Base-by-base conservation (phyloP, 495 filamentous ascomycete genomes). In the Stereocaulon alpinum region DNA sequence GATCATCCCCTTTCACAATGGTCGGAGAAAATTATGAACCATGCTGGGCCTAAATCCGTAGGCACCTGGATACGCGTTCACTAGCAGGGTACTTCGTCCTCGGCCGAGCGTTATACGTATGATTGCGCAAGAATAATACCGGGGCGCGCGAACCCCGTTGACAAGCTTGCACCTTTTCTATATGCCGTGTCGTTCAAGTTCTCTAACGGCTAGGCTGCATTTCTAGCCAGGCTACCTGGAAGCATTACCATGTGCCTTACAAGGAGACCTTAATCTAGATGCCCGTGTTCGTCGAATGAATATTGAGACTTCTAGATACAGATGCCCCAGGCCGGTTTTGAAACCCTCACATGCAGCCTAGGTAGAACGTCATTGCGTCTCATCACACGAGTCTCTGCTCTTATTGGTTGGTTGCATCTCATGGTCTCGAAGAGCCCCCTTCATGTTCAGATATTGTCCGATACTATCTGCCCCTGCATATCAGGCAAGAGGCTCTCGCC, bases 1-100 rank as follows among this genome's bases (percentile, higher is more conserved):
- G 41, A 58, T 59, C 56, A 7, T 48, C 55, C 30, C 22, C 55
- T 12, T 55, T 55, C 37, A 27, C 4, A 7, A 55, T 34, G 3
- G 37, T 6, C 20, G n/a, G 29, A 42, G n/a, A 34, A 1, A n/a
- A 55, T 10, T 27, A 29, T 40, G 22, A 42, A 37, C 34, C 37
- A 42, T 27, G 37, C 17, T 10, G 34, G 52, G 52, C 52, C 52
- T 55, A 43, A 55, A 22, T 42, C 17, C 17, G 52, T n/a, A 55
- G 52, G 27, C 52, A n/a, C 20, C 41, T 5, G 37, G 34, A n/a
- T 55, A 20, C 52, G 52, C 49, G 2, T 51, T 51, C 49, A 32
- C 5, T 7, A 17, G 4, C 27, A 51, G 22, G 11, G 27, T 11
- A 18, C 6, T 44, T 5, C 4, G 27, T 52, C 9, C 30, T 52